Base-by-base conservation (phyloP, 2,329 filamentous ascomycete species). In the Ophiostoma perfectum region DNA sequence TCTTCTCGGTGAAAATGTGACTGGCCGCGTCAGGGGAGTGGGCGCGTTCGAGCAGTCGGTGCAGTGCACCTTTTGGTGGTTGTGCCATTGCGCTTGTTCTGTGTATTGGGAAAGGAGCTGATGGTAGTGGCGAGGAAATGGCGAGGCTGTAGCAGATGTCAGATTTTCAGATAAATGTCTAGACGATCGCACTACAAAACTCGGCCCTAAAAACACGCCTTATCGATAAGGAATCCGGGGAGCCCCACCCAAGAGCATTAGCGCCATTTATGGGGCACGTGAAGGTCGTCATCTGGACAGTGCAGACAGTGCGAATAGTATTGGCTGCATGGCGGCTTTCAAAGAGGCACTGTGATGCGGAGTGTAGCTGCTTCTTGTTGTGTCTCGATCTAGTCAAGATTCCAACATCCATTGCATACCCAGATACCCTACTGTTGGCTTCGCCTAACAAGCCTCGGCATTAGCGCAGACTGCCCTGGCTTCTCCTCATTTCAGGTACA, bases 1-100 rank as follows among this genome's bases (percentile, higher is more conserved):
- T 87, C 78, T 93, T 93, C 72, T 96, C 91, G 71, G 84, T 83
- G 82, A 90, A 94, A 78, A 97, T 91, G 67, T 87, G 84, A 45
- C 82, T 80, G 67, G 88, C 86, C 69, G 85, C 88, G 72, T 90
- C 84, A 39, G 92, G 89, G 2, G 91, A 89, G 79, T 97, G 92
- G 9, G 92, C 92, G 74, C 91, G 88, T 5, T 84, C 79, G 67
- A 98, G 88, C 66, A 97, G 87, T 7, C 83, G 79, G 72, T 87
- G 71, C 58, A 71, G 65, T 3, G 47, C 60, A 41, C 58, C 47
- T 8, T 69, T 67, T 27, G 69, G 11, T 12, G 67, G 65, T 44
- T 68, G 36, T 12, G 66, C 88, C 9, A 86, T 75, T 39, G 45
- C 16, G 45, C 27, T 27, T 66, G 16, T 12, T 63, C 7, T 0